Percentiles rank a stretch among this genome's conserved stretches.
Conservation (phyloP, 2,329 filamentous ascomycete genomes). For the Magnaporthiopsis incrustans region DNA sequence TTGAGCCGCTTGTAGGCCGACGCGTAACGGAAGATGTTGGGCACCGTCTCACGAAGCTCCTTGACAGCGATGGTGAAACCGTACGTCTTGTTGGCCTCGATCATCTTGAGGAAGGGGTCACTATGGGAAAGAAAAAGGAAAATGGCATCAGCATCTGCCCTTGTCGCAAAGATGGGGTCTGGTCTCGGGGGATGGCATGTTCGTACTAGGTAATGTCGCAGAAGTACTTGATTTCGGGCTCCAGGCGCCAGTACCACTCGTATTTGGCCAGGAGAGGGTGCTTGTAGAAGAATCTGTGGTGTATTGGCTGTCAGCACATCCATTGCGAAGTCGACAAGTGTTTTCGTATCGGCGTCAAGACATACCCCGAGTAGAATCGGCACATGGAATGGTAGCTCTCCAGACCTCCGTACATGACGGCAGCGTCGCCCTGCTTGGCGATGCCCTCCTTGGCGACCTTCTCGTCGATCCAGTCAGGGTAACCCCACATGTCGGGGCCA, state of each 20-base stretch:
- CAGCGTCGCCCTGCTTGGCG: constrained; percentile 88
- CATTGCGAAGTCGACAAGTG: too few species aligned
- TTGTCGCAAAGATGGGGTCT: neutral
- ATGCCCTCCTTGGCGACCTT: constrained; percentile 95
- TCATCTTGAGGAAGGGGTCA: constrained; percentile 95
- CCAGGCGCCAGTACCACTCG: constrained; percentile 98
- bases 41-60: constrained; percentile 93
- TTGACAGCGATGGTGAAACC: constrained; percentile 99
- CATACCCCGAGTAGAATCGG: constrained; percentile 93
- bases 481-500: constrained; percentile 86
- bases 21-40: constrained; percentile 98
- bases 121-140: constrained; percentile 30
- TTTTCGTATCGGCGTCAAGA: constrained; percentile 9
- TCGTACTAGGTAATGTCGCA: constrained; percentile 96
- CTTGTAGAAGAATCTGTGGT: constrained; percentile 80
- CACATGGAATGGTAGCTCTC: constrained; percentile 99
- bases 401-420: constrained; percentile 98
- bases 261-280: constrained; percentile 92
- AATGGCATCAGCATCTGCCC: constrained; percentile 14
- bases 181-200: constrained; percentile 8
- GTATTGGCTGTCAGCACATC: neutral
- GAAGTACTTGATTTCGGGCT: constrained; percentile 99
- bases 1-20: constrained; percentile 92
- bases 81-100: constrained; percentile 90
- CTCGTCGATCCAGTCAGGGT: constrained; percentile 89